Conservation (phyloP, 495 filamentous ascomycete species). For the Aspergillus baeticus region DNA sequence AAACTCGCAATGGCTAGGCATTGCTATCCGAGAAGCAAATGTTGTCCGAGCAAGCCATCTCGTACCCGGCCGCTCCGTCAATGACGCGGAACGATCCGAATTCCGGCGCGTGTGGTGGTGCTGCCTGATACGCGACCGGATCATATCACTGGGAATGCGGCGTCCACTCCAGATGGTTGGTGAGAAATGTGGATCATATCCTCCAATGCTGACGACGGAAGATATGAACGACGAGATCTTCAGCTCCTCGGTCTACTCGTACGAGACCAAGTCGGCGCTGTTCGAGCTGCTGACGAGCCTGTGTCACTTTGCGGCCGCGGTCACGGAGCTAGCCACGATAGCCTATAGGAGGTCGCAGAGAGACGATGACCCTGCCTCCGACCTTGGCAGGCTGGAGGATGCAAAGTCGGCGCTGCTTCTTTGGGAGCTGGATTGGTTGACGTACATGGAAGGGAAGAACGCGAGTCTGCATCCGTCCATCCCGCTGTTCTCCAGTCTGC, state of each 20-base stretch:
- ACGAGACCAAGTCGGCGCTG: not conserved
- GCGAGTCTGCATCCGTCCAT: not conserved
- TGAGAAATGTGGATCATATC: not conserved
- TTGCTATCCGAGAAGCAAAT: no score
- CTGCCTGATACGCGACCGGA: slow-evolving; percentile 3
- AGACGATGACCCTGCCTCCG: no score
- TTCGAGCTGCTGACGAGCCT: no score
- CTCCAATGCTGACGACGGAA: not conserved
- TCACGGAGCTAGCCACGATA: no score
- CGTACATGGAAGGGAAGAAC: slow-evolving; percentile 1
- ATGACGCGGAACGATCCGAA: not conserved
- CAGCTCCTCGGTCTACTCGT: not conserved
- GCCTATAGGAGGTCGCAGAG: no score
- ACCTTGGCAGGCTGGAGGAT: not conserved
- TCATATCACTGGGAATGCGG: slow-evolving; percentile 5
- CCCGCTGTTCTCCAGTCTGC: not conserved
- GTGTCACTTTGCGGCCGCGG: no score
- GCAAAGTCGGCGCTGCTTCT: slow-evolving; percentile 4
- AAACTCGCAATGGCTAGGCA: no score
- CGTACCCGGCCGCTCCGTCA: no score
- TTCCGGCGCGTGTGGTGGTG: slow-evolving; percentile 4
- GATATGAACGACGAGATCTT: slow-evolving; percentile 1
- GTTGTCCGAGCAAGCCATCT: no score
- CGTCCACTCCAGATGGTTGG: not conserved
- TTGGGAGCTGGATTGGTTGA: slow-evolving; percentile 7